Base-by-base conservation (phyloP, 2,329 filamentous ascomycete genomes). In the Fusarium falciforme region DNA sequence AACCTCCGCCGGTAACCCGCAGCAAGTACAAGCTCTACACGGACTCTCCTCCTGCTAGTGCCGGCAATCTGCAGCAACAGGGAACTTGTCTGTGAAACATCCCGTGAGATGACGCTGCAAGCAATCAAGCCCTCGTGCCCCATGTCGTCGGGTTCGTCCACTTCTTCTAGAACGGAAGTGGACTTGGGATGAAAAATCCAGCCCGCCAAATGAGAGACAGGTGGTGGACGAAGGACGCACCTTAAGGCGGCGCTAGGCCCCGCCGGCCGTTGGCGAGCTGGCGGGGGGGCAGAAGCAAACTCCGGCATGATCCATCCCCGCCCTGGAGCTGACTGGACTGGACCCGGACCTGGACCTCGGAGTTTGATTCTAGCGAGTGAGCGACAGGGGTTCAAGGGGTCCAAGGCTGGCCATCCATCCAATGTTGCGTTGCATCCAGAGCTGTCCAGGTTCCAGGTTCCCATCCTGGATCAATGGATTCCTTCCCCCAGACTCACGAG, bases 381-480 rank as follows among this genome's bases (percentile, higher is more conserved):
- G 61, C 55, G 58, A 72, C 71, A 74, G 71, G 71, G 71, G 64
- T 72, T 25, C 71, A 74, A 71, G 71, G 71, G 64, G 68, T 36
- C 44, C 64, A 33, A 73, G 62, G 67, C 35, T 49, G 22, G 33
- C 31, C 52, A 29, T 20, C 36, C 10, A 44, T 44, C 38, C 22
- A 31, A 52, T 52, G 22, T 25, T 49, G 33, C n/a, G 36, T 66
- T 25, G 31, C 44, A 25, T 59, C 17, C 44, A 59, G 67, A 25
- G 10, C 63, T 66, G 40, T 60, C 58, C 40, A 36, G 31, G 54
- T 20, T 36, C 47, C 27, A 14, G 66, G 70, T 58, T 73, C 68
- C 70, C 67, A 62, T 40, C 60, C 33, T 62, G 58, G 59, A 29
- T 29, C 7, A 49, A 60, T 47, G 14, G 42, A 25, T 22, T 29